A percentile compares a stretch with the other conserved stretches of the same genome.
phyloP scores from a whole-genome alignment of 73 alveolate species.

The Durusdinium trenchii region DNA sequence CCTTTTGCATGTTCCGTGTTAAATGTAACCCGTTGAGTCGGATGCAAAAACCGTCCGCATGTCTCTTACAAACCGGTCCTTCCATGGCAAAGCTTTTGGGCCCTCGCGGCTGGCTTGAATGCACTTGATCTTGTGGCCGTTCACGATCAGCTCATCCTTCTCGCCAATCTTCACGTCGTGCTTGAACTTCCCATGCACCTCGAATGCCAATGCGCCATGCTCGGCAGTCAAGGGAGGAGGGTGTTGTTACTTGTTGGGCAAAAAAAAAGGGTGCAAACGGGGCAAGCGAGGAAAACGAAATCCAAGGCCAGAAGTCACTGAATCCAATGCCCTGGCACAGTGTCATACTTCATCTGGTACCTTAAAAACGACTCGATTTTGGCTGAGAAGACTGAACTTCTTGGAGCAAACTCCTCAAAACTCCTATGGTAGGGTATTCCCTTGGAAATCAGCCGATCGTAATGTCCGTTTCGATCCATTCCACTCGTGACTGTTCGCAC shows the following conservation, averaged over 20 bases:
- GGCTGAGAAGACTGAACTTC: neutral
- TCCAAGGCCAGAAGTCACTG: too few relatives aligned
- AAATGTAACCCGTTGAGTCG: too few relatives aligned
- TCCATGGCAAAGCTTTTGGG: slow-evolving; percentile 82
- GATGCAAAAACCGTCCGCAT: too few relatives aligned
- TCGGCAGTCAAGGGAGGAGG: too few relatives aligned
- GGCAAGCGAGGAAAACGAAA: too few relatives aligned
- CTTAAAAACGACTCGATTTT: slow-evolving; percentile 91
- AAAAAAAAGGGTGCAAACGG: too few relatives aligned
- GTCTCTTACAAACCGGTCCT: slow-evolving; percentile 20
- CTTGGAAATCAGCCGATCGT: neutral
- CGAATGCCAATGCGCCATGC: too few relatives aligned
- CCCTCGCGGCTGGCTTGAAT: slow-evolving; percentile 82
- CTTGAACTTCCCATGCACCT: slow-evolving; percentile 48
- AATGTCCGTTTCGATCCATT: neutral
- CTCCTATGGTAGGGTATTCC: neutral
- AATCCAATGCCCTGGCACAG: too few relatives aligned
- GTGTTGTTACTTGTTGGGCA: too few relatives aligned
- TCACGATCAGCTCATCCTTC: slow-evolving; percentile 84
- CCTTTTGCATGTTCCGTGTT: too few relatives aligned
- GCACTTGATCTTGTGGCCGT: slow-evolving; percentile 89
- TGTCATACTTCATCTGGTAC: slow-evolving; percentile 97
- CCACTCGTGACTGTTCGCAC: neutral
- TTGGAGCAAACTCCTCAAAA: neutral
- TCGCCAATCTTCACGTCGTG: slow-evolving; percentile 90